A percentile compares a stretch with the other conserved stretches of the same genome.
Evolutionary conservation across 2,329 filamentous ascomycete species (phyloP).

Genomic region (Aulographum hederae): DNA sequence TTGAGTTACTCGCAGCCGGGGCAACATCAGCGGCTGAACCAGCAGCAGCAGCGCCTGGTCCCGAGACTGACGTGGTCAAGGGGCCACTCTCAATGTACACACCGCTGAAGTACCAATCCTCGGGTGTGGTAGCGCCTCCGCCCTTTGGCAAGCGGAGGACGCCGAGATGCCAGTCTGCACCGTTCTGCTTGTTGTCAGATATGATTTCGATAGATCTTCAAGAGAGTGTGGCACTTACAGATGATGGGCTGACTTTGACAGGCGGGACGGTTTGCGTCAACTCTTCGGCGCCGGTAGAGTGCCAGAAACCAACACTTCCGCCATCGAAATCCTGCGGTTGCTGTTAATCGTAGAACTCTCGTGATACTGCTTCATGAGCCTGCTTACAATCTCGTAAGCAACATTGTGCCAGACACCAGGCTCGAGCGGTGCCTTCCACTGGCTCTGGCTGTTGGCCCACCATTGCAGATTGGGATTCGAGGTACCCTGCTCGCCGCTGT

Average conservation of each 20-base stretch:
- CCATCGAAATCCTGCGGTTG: constrained; percentile 35
- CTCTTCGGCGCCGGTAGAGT: constrained; percentile 42
- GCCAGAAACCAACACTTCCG: constrained; percentile 48
- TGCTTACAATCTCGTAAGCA: constrained; percentile 47
- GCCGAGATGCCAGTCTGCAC: constrained; percentile 55
- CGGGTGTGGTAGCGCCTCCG: constrained; percentile 33
- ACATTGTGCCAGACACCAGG: constrained; percentile 57
- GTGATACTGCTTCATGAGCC: constrained; percentile 3
- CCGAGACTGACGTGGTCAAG: constrained; percentile 20
- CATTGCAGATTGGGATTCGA: constrained; percentile 40
- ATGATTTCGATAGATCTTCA: background rate
- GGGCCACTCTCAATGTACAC: constrained; percentile 48
- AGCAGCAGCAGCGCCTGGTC: constrained; percentile 9
- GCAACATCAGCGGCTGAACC: too few species aligned
- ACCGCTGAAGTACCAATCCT: constrained; percentile 56
- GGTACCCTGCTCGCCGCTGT: constrained; percentile 29
- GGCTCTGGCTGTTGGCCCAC: constrained; percentile 39
- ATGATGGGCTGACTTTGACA: constrained; percentile 40
- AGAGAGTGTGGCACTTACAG: constrained; percentile 10
- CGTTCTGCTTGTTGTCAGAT: constrained; percentile 26
- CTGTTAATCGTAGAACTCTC: too few species aligned
- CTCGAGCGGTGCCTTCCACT: constrained; percentile 45
- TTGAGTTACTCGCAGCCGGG: too few species aligned
- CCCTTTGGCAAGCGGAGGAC: constrained; percentile 44
- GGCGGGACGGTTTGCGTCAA: constrained; percentile 41